Base-by-base conservation (phyloP, 2,329 filamentous ascomycete genomes). In the Scorias spongiosa region DNA sequence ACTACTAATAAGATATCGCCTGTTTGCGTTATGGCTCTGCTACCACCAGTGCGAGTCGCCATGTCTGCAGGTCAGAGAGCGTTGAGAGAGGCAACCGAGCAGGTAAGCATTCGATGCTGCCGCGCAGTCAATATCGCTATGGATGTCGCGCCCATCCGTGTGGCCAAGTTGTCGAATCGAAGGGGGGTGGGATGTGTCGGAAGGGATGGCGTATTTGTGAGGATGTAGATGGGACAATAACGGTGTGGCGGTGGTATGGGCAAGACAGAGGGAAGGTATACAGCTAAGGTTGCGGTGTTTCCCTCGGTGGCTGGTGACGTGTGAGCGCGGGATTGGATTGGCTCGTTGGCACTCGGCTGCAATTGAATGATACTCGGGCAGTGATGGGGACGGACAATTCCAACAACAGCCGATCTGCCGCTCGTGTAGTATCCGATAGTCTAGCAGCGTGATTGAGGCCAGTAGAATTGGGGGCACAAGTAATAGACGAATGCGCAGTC, bases 1-100 rank as follows among this genome's bases (percentile, higher is more conserved):
- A 84, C 79, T 48, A 83, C 80, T 51, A 83, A 63, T 53, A 84
- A 63, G 40, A 78, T 56, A 15, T 54, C 53, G 38, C 61, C 61
- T 2, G 59, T 51, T 14, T 48, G 49, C 30, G 59, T 57, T 30
- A 55, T 48, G 42, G 45, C 46, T 38, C 45, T 52, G 43, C 46
- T 50, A 29, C 54, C 53, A 29, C 54, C 53, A 41, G 48, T 47
- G 44, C 51, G 52, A 29, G 46, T 42, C 12, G 54, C 51, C 53
- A 54, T 54, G 39, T 26, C 32, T 12, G 12, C 32, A 15, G 32
- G 15, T 36, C 32, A 36, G 32, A 12, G 32, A 12, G 32, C 32
- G 32, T 36, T 36, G 32, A 36, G 32, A 36, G 32, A 15, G 32
- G 9, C 32, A 12, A 36, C 32, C 15, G 32, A 9, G 11, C 32